phyloP scores from a whole-genome alignment of 2,329 filamentous ascomycete genomes.

The Gliomastix tumulicola region DNA sequence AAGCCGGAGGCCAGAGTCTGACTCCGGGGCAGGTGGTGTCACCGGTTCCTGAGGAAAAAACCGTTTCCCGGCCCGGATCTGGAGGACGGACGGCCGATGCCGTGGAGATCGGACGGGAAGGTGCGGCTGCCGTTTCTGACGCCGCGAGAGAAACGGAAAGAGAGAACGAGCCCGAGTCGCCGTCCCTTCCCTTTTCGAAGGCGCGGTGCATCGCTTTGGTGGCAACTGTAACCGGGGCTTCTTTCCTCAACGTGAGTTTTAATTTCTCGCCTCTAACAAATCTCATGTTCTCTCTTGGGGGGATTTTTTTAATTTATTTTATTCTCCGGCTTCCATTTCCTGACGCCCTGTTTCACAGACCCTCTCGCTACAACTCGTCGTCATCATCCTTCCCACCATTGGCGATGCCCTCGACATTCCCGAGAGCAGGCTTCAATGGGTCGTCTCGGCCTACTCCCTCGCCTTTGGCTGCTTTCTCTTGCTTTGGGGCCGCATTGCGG shows the following conservation, averaged over 20 bases:
- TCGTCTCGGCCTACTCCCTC: conserved; percentile 59
- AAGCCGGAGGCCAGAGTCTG: no score
- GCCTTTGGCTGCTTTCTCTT: conserved; percentile 62
- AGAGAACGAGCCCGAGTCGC: conserved; percentile 11
- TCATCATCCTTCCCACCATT: conserved; percentile 58
- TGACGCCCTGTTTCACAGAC: conserved; percentile 30
- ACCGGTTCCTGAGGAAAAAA: no score
- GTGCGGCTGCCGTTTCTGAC: background rate
- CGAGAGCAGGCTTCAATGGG: conserved; percentile 54
- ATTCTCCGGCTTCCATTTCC: no score
- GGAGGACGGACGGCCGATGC: no score
- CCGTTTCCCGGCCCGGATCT: no score
- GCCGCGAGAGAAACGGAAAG: background rate
- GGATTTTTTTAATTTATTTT: no score
- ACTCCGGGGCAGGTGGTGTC: no score
- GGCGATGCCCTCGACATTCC: conserved; percentile 49
- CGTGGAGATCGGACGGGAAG: no score
- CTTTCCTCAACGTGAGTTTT: conserved; percentile 47
- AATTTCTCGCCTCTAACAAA: no score
- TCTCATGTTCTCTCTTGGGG: no score
- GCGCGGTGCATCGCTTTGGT: conserved; percentile 47
- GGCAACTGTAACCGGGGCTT: conserved; percentile 45
- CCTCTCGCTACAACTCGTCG: conserved; percentile 49
- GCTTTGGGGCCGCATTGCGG: conserved; percentile 60
- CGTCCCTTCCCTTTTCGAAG: conserved; percentile 33